Percentiles rank a stretch among this genome's conserved stretches.
Conservation (phyloP, 1,284 basidiomycete species). For the Moesziomyces sp. region DNA sequence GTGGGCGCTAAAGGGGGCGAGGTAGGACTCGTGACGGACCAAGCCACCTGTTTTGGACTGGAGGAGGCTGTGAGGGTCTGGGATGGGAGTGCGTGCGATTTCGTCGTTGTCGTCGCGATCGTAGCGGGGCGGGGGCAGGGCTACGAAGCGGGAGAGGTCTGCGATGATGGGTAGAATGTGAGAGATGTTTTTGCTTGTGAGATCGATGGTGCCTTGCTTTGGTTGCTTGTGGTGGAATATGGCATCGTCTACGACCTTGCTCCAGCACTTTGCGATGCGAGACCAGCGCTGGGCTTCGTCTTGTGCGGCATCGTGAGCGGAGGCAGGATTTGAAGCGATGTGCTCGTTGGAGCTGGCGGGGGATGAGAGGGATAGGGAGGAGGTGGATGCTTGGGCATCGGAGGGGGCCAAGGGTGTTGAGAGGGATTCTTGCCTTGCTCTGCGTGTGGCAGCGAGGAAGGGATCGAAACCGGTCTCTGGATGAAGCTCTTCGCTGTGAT, state of each 20-base stretch:
- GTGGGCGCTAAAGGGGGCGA: constrained; percentile 42
- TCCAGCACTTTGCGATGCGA: constrained; percentile 38
- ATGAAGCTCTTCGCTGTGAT: constrained; percentile 40
- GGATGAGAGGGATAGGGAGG: constrained; percentile 16
- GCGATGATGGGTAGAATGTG: constrained; percentile 43
- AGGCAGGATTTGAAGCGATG: not conserved
- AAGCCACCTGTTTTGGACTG: constrained; percentile 40
- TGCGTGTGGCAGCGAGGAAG: constrained; percentile 35
- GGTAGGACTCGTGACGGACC: constrained; percentile 44
- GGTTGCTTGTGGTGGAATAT: constrained; percentile 31
- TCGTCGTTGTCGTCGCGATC: constrained; percentile 16
- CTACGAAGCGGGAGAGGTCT: constrained; percentile 44
- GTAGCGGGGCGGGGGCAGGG: constrained; percentile 42
- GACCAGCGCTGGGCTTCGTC: constrained; percentile 28
- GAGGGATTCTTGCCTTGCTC: constrained; percentile 27
- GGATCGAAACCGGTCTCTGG: constrained; percentile 50
- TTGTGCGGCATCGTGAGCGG: constrained; percentile 4
- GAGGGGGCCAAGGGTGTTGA: constrained; percentile 8
- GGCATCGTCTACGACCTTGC: constrained; percentile 40
- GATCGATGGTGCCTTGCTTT: constrained; percentile 36
- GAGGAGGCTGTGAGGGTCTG: constrained; percentile 18
- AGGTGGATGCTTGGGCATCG: constrained; percentile 2
- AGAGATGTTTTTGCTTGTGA: constrained; percentile 37
- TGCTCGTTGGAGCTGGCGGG: constrained; percentile 28
- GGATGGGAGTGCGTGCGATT: not conserved